These are phyloP conservation scores for Phytopythium mirpurense DNA, from an alignment of 352 stramenopile species.

Conservation along the genomic window DNA sequence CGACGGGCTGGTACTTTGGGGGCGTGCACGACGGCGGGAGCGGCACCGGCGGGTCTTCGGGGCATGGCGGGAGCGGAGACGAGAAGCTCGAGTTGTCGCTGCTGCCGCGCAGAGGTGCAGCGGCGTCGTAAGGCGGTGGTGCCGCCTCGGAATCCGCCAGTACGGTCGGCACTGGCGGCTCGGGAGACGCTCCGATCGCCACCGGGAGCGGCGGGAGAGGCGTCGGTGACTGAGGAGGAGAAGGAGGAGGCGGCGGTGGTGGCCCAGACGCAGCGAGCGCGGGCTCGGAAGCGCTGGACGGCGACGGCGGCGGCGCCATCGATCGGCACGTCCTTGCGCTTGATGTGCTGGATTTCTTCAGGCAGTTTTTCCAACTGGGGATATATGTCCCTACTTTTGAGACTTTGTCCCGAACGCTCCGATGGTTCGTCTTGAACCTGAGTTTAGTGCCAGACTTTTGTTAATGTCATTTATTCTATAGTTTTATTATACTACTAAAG, in stretches of 20 bases:
- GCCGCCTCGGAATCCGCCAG: background rate
- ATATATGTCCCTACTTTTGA: no score
- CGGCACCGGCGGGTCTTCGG: constrained; percentile 57
- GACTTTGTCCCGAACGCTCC: no score
- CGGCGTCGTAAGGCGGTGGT: background rate
- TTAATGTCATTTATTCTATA: no score
- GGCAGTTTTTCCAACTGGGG: no score
- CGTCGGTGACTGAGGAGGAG: background rate
- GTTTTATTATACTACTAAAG: no score
- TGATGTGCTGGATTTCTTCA: no score
- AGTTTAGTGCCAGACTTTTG: no score
- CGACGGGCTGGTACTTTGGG: constrained; percentile 58
- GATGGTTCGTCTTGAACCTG: no score
- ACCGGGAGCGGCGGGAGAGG: background rate
- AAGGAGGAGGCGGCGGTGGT: no score
- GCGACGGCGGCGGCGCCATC: background rate
- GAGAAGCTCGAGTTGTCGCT: constrained; percentile 62
- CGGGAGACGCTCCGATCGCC: background rate
- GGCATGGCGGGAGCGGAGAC: constrained; percentile 65
- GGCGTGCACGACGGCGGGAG: constrained; percentile 56
- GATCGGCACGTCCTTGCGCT: no score
- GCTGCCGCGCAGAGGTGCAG: constrained; percentile 3
- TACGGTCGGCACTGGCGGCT: background rate
- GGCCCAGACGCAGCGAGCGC: background rate
- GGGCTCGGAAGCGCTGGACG: background rate